phyloP scores from a whole-genome alignment of 1,284 basidiomycete species.

The Cryptococcus sp. region DNA sequence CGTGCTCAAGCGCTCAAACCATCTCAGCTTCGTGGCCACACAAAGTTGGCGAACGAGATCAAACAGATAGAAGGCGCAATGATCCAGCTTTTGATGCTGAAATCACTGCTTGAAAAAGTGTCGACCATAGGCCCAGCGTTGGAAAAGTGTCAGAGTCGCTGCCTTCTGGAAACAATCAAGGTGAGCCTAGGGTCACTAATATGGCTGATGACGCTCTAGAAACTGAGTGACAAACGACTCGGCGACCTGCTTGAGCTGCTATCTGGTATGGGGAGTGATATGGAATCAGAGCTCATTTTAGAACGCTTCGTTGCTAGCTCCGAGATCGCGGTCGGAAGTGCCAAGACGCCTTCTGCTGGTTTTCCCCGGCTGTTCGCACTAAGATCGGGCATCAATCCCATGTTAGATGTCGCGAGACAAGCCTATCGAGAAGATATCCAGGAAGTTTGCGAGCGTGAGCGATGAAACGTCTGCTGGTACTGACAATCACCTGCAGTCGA shows the following conservation, averaged over 20 bases:
- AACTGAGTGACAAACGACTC: too few species aligned
- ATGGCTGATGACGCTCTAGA: too few species aligned
- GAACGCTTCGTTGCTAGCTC: conserved; percentile 7
- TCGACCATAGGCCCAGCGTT: not conserved
- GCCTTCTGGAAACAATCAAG: too few species aligned
- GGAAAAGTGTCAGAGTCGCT: not conserved
- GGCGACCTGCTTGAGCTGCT: too few species aligned
- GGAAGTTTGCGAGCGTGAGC: conserved; percentile 61
- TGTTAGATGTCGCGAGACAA: conserved; percentile 88
- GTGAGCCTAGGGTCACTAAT: too few species aligned
- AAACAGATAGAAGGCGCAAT: conserved; percentile 8
- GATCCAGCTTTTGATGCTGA: conserved; percentile 12
- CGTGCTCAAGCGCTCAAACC: conserved; percentile 13
- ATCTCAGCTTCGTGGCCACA: not conserved
- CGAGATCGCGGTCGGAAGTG: not conserved
- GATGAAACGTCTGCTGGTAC: too few species aligned
- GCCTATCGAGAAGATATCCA: conserved; percentile 87
- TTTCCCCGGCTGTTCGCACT: conserved; percentile 72
- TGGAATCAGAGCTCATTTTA: not conserved
- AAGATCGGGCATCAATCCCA: conserved; percentile 72
- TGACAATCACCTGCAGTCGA: too few species aligned
- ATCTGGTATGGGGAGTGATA: too few species aligned
- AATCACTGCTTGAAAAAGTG: conserved; percentile 6
- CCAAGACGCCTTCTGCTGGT: not conserved
- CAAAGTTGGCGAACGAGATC: not conserved